Evolutionary conservation across 2,329 filamentous ascomycete species (phyloP), one percentile per base, ranked within the genome.

Genomic region (Dactylellina cionopaga): DNA sequence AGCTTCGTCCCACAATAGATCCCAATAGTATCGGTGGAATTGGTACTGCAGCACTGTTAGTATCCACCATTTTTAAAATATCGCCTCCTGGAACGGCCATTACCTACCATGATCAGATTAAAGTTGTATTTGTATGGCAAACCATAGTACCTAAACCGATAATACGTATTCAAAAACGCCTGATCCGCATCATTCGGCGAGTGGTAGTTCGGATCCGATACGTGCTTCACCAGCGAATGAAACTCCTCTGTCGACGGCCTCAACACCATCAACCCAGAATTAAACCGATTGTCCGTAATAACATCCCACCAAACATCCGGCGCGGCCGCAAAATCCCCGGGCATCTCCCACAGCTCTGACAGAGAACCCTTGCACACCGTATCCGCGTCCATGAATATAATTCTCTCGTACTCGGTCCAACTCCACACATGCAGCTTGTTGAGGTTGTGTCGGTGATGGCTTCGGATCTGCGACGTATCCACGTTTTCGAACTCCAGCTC

Each of bases 371-470:
- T 76, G 24, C 76, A 77, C 17, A 78, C 63, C n/a, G 75, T 74
- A 63, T 78, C 77, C 1, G 77, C 77, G 44, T 78, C 77, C 44
- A 78, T 74, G 24, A 78, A 78, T 15, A 78, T 52, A 27, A 78
- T 77, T 68, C 75, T 77, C 47, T 78, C 77, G 55, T 78, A 78
- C 59, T 78, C 77, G 10, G 76, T 77, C 77, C 77, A 78, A 19
- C 75, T 76, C 75, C 77, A 78, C 13, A 78, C 54, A 39, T 78
- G 76, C 31, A 78, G 64, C 39, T 78, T 78, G 69, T 78, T 78
- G 39, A 78, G 74, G 51, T 78, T 78, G 52, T 77, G 76, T 51
- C 76, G 70, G 46, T 77, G 77, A 47, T 76, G 75, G 31, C 75
- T 51, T 43, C 76, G 51, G 51, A 78, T 78, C 47, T 75, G 63